Evolutionary conservation across 2,329 filamentous ascomycete genomes (phyloP).

Genomic region (Neopestalotiopsis clavispora): DNA sequence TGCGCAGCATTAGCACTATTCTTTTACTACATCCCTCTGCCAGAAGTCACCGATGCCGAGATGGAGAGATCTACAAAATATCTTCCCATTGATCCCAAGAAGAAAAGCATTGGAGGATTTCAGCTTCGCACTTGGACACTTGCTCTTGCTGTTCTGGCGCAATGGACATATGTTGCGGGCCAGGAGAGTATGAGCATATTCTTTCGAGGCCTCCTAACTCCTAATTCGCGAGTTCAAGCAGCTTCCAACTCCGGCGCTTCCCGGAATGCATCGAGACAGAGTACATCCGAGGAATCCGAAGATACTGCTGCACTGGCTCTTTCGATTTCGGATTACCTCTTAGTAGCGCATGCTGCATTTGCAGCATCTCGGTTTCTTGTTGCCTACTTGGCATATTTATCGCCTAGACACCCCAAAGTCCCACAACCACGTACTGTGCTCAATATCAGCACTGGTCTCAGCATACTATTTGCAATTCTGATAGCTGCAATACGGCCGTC

Average conservation of each 20-base stretch:
- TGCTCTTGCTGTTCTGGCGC: conserved; percentile 73
- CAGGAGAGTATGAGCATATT: conserved; percentile 71
- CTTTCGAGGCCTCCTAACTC: conserved; percentile 57
- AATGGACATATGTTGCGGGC: conserved; percentile 79
- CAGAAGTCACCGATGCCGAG: conserved; percentile 63
- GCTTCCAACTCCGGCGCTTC: conserved; percentile 27
- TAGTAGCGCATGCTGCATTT: conserved; percentile 75
- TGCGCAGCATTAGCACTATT: conserved; percentile 72
- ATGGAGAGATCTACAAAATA: conserved; percentile 53
- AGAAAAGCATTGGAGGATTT: conserved; percentile 52
- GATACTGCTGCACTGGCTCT: conserved; percentile 52
- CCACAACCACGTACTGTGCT: conserved; percentile 75
- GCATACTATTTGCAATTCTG: conserved; percentile 61
- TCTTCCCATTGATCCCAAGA: conserved; percentile 56
- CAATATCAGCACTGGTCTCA: conserved; percentile 62
- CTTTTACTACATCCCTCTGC: conserved; percentile 71
- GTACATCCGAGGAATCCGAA: conserved; percentile 39
- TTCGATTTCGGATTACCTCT: conserved; percentile 68
- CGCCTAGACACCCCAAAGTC: conserved; percentile 50
- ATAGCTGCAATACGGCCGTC: conserved; percentile 49
- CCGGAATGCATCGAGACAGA: conserved; percentile 44
- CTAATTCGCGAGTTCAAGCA: conserved; percentile 27
- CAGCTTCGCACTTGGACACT: conserved; percentile 63
- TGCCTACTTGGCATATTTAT: conserved; percentile 65
- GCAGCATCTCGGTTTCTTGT: conserved; percentile 75